These are phyloP conservation scores for Ustilago crameri DNA, from an alignment of 1,284 basidiomycete genomes.

Conservation along the genomic window DNA sequence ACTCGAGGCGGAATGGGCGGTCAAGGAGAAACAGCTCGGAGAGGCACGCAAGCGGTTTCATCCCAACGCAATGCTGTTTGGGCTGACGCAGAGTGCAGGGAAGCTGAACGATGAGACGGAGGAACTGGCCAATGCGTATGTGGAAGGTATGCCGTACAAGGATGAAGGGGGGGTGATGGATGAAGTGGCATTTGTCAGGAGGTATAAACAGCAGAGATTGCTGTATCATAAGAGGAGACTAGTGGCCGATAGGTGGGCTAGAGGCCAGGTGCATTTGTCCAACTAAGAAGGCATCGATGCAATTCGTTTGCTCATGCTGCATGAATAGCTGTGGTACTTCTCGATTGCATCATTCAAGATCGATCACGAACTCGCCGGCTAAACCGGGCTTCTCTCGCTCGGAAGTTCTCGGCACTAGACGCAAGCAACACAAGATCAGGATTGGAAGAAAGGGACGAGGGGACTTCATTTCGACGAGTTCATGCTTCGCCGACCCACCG, in stretches of 20 bases:
- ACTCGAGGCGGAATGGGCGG: conserved; percentile 50
- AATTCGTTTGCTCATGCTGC: background rate
- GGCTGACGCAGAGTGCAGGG: conserved; percentile 46
- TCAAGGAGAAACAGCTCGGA: conserved; percentile 34
- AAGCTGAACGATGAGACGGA: conserved; percentile 59
- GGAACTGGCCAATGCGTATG: conserved; percentile 61
- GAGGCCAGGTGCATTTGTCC: conserved; percentile 51
- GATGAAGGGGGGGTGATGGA: conserved; percentile 35
- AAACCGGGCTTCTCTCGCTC: too few species aligned
- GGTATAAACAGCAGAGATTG: conserved; percentile 53
- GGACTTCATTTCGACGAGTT: conserved; percentile 1
- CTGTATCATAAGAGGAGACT: conserved; percentile 52
- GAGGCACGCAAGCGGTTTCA: conserved; percentile 59
- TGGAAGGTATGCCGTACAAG: conserved; percentile 55
- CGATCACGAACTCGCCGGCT: background rate
- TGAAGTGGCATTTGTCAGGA: conserved; percentile 47
- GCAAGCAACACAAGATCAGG: background rate
- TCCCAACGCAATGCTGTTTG: conserved; percentile 53
- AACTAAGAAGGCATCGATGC: conserved; percentile 15
- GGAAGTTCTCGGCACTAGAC: background rate
- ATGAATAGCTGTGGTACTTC: background rate
- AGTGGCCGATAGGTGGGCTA: conserved; percentile 54
- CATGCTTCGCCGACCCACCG: background rate
- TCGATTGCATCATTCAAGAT: background rate
- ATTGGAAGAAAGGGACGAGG: background rate